Base-by-base conservation (phyloP, 176 grass and related monocot species). In the Guadua angustifolia region DNA sequence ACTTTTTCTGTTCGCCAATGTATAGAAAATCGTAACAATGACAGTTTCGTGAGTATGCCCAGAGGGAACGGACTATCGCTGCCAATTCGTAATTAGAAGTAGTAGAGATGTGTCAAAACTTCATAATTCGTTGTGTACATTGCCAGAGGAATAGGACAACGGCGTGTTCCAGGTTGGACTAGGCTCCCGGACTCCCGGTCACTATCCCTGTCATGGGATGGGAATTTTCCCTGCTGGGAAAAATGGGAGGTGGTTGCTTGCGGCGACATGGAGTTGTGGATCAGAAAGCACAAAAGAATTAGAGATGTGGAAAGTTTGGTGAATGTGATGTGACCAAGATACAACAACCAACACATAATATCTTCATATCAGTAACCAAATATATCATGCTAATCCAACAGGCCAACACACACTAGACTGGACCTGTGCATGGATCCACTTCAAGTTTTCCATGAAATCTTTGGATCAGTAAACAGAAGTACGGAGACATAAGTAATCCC, bases 181-280 rank as follows among this genome's bases (percentile, higher is more conserved):
- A 10, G 19, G 71, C 71, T 17, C 15, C 7, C 40, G 40, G 40
- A 1, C 6, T 39, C 19, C 17, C 9, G 38, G 62, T 51, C 40
- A 29, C 62, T 17, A n/a, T 50, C 49, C 36, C 17, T 36, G 13
- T 26, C 42, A 53, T 6, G 25, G 60, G 60, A 21, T 46, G 26
- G 8, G 21, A 26, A 72, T 51, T 79, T 52, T 63, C 19, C 33
- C 4, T 49, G 39, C 6, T 47, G 46, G 55, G 39, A 49, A 69
- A 60, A 77, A 7, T 26, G 19, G 40, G 10, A 29, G 59, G 5
- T 49, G 51, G 49, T 57, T 74, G 71, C 71, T 69, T n/a, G 83
- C 66, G 16, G 73, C 59, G 40, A 46, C 79, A 79, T 73, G 74
- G 40, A 79, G 74, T 72, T 57, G 69, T 86, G 74, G 79, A 79